phyloP scores from a whole-genome alignment of 352 stramenopile genomes.

The Pythium vanterpoolii region DNA sequence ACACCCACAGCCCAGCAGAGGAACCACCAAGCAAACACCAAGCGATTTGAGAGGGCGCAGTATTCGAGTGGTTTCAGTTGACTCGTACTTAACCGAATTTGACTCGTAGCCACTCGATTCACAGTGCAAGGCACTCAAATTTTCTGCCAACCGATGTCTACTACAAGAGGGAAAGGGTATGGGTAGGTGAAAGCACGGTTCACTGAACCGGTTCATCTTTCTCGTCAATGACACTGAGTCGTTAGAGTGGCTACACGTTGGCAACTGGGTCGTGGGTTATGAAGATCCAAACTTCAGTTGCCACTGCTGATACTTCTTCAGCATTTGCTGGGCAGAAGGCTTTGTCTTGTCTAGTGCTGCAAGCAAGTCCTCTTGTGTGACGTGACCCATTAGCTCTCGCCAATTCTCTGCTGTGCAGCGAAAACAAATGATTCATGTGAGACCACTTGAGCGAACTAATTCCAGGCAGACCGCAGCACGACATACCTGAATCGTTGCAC shows the following conservation, averaged over 20 bases:
- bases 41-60: conserved; percentile 8
- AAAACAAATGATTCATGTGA: too few relatives aligned
- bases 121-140: conserved; percentile 11
- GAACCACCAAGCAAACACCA: conserved; percentile 5
- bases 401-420: conserved; percentile 38
- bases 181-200: conserved; percentile 13
- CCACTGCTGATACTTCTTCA: conserved; percentile 82
- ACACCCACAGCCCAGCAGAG: conserved; percentile 9
- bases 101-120: conserved; percentile 26
- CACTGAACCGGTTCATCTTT: conserved; percentile 18
- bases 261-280: conserved; percentile 12
- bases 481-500: conserved; percentile 14
- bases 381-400: conserved; percentile 53
- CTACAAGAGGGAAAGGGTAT: conserved; percentile 11
- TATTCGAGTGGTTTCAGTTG: conserved; percentile 24
- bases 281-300: conserved; percentile 76
- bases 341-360: conserved; percentile 71
- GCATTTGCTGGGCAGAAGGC: conserved; percentile 68
- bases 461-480: not conserved
- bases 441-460: too few relatives aligned
- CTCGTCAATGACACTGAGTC: conserved; percentile 8
- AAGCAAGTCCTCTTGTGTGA: conserved; percentile 52
- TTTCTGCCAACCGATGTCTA: conserved; percentile 11
- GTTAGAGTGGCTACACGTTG: conserved; percentile 10
- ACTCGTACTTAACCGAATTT: conserved; percentile 22